Evolutionary conservation across 768 basidiomycete genomes (phyloP), one percentile per base, ranked within the genome.

Genomic region (Austroboletus eburneus): DNA sequence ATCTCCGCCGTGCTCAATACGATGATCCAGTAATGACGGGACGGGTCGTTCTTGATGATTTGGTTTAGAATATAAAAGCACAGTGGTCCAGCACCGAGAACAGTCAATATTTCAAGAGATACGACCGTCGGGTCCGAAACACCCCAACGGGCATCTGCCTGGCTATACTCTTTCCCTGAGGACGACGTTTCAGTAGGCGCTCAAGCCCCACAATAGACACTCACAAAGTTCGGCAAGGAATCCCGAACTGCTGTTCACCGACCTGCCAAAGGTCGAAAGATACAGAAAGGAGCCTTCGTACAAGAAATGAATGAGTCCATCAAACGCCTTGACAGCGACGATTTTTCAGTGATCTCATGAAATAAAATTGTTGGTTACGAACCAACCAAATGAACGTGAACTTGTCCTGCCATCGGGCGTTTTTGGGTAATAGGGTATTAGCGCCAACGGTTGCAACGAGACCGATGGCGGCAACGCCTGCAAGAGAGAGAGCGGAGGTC

Each of bases 101-200:
- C 90, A 6, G 90, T 93, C 51, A 93, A 72, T 45, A 91, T 64
- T 63, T 93, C 90, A 27, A 93, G 79, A 6, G 88, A 83, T 37
- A 93, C 87, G 42, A 91, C 74, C 1, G 84, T 85, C 1, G 86
- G 78, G 58, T 93, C 90, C 1, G 88, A 71, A 36, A 74, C 60
- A 13, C 87, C 90, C 91, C 91, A 93, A 34, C 90, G 80, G 45
- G 78, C 75, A 59, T 93, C 90, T 5, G 89, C 90, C 2, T 73
- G 72, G 20, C 85, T 81, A 58, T 92, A 91, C 62, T 91, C 88
- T 52, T 73, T 83, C 87, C 88, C 87, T 89, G 52, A 14, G 2
- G 12, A 21, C 24, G 27, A 22, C 27, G 5, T 39, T 36, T 33
- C 2, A 38, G 33, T 14, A 23, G 7, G 24, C 5, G 22, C 37